Percentiles rank a stretch among this genome's conserved stretches.
phyloP scores from a whole-genome alignment of 2,329 filamentous ascomycete species.

The Chaetothyriales sp. region DNA sequence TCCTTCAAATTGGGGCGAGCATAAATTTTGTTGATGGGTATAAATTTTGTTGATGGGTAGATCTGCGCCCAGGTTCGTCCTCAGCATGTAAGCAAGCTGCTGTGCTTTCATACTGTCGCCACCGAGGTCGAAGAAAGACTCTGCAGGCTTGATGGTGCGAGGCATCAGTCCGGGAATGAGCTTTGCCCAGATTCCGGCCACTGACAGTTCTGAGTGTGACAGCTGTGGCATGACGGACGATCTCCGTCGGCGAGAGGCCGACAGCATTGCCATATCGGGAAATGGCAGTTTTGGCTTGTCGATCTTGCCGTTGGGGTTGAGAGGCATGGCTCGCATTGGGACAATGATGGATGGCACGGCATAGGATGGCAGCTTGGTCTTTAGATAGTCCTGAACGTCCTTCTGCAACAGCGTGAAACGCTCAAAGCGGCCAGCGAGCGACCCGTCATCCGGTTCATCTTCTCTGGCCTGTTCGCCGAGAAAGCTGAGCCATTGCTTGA shows the following conservation, averaged over 20 bases:
- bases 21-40: slow-evolving; percentile 56
- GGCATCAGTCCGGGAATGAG: slow-evolving; percentile 54
- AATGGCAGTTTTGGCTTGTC: slow-evolving; percentile 69
- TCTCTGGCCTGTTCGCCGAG: slow-evolving; percentile 42
- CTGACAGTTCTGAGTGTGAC: slow-evolving; percentile 43
- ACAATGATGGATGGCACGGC: slow-evolving; percentile 65
- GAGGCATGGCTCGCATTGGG: slow-evolving; percentile 55
- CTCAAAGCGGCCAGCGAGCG: slow-evolving; percentile 41
- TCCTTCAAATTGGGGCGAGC: slow-evolving; percentile 48
- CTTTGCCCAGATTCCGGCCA: slow-evolving; percentile 63
- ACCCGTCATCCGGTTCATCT: slow-evolving; percentile 42
- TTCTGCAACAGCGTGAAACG: slow-evolving; percentile 48
- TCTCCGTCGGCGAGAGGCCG: slow-evolving; percentile 38
- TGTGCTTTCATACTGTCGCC: slow-evolving; percentile 73
- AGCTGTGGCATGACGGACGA: slow-evolving; percentile 35
- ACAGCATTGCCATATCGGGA: slow-evolving; percentile 56
- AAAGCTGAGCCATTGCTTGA: slow-evolving; percentile 59
- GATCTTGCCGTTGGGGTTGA: slow-evolving; percentile 80
- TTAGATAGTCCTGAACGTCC: slow-evolving; percentile 54
- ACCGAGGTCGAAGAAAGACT: slow-evolving; percentile 63
- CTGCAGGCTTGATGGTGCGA: slow-evolving; percentile 50
- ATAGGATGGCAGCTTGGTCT: slow-evolving; percentile 58
- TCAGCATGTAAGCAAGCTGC: slow-evolving; percentile 60
- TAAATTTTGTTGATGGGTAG: slow-evolving; percentile 56
- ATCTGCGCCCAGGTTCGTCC: slow-evolving; percentile 49